Base-by-base conservation (phyloP, 2,329 filamentous ascomycete genomes). In the Aulographum hederae region DNA sequence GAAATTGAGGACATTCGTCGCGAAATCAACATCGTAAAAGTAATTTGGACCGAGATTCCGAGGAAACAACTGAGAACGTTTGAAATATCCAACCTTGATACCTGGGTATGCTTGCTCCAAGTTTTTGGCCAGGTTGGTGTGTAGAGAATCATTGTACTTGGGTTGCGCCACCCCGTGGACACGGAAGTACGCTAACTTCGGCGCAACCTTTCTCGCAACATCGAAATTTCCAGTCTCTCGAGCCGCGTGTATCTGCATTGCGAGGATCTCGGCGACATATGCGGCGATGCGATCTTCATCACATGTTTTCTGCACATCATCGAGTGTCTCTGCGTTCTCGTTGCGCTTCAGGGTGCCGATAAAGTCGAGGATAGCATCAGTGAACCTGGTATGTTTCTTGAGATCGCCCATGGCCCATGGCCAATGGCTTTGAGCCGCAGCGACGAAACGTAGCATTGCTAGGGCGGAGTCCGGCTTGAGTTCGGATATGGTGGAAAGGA, bases 371-470 rank as follows among this genome's bases (percentile, higher is more conserved):
- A 93, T 64, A 34, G 71, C 69, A 26, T 70, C 62, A 34, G 94
- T 66, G 44, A 93, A 86, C 0, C 63, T 60, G 1, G 68, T 65
- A 43, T 92, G 78, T 36, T 74, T 74, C 38, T 78, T 71, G 21
- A 92, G 59, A 25, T 78, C 73, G 34, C 80, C 76, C 34, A 91
- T 84, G 2, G 82, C 85, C 81, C 86, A 93, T 1, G 85, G 78
- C 86, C 86, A 95, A 47, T 84, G 80, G 50, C 93, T 89, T 47
- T 94, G 85, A 4, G 86, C 80, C 3, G 78, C 73, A 2, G 80
- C 73, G 23, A 94, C 71, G 49, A 95, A 95, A 43, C 86, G 75
- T 12, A 98, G 63, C 43, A 94, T 73, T 1, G 78, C 72, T 15
- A 84, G 58, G 3, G 75, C 70, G 12, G 42, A 39, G 45, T 45